Percentiles rank a stretch among this genome's conserved stretches.
Conservation (phyloP, 2,329 filamentous ascomycete species). For the Fusarium siculi region DNA sequence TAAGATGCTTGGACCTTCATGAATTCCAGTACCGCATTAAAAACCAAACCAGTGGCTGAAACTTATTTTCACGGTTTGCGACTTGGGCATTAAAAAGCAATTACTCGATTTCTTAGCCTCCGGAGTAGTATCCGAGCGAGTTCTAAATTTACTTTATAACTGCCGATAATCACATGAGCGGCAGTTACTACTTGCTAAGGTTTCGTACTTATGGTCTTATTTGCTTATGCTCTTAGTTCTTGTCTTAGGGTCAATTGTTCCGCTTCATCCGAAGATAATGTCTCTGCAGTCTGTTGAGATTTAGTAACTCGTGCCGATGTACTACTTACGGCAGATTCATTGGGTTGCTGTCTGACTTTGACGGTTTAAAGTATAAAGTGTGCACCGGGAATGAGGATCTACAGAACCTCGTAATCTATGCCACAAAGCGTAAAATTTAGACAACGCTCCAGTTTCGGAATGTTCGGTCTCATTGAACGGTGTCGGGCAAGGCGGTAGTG, state of each 20-base stretch:
- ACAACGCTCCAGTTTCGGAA: no score
- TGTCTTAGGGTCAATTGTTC: not conserved
- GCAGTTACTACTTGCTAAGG: not conserved
- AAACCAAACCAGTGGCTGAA: not conserved
- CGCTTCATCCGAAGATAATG: not conserved
- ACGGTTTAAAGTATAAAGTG: not conserved
- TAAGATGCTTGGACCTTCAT: not conserved
- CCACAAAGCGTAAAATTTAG: not conserved
- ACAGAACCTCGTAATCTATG: not conserved
- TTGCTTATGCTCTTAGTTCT: not conserved
- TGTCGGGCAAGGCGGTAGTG: not conserved
- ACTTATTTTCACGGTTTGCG: not conserved
- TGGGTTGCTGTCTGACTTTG: rapidly evolving
- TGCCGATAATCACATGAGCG: not conserved
- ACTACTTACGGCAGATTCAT: not conserved
- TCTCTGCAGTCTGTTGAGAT: no score
- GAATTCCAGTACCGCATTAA: not conserved
- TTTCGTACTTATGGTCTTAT: not conserved
- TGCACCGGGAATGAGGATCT: not conserved
- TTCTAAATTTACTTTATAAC: not conserved
- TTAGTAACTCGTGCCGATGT: rapidly evolving
- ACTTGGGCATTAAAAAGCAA: not conserved
- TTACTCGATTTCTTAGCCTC: not conserved
- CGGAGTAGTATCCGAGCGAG: no score
- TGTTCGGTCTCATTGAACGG: not conserved